Conservation (phyloP, 495 filamentous ascomycete genomes). For the Neurospora tetrasperma region DNA sequence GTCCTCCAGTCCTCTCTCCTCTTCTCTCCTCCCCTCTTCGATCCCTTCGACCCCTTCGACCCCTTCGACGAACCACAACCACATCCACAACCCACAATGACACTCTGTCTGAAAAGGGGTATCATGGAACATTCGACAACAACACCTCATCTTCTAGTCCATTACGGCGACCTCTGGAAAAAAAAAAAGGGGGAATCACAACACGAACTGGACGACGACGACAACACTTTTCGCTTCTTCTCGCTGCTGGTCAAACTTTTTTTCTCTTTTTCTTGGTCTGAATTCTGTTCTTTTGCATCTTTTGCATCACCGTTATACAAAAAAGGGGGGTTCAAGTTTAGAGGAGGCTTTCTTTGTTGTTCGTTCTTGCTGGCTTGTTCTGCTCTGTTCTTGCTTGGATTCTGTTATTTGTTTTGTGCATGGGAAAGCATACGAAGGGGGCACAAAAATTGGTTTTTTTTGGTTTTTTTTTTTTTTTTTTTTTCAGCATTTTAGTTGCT, state of each 20-base stretch:
- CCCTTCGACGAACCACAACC: too few relatives aligned
- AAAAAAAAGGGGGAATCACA: too few relatives aligned
- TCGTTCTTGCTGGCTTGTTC: neutral
- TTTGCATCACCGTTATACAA: neutral
- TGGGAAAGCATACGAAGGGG: neutral
- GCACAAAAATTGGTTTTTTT: neutral
- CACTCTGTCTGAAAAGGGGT: too few relatives aligned
- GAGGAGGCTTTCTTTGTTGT: neutral
- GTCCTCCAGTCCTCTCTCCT: neutral
- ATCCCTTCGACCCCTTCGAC: neutral
- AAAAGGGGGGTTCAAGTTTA: neutral
- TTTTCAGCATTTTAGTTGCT: neutral
- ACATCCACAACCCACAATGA: too few relatives aligned
- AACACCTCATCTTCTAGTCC: too few relatives aligned
- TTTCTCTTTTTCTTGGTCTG: neutral
- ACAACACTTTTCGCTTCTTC: neutral
- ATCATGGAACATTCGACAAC: too few relatives aligned
- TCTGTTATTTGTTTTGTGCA: neutral
- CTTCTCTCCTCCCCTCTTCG: neutral
- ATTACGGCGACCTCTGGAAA: too few relatives aligned
- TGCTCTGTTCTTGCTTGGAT: neutral
- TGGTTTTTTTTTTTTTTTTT: neutral
- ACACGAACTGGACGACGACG: too few relatives aligned
- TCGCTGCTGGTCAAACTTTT: neutral
- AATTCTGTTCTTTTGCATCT: conserved; percentile 4